phyloP scores from a whole-genome alignment of 805 yeast genomes.

The Metschnikowia bowlesiae region DNA sequence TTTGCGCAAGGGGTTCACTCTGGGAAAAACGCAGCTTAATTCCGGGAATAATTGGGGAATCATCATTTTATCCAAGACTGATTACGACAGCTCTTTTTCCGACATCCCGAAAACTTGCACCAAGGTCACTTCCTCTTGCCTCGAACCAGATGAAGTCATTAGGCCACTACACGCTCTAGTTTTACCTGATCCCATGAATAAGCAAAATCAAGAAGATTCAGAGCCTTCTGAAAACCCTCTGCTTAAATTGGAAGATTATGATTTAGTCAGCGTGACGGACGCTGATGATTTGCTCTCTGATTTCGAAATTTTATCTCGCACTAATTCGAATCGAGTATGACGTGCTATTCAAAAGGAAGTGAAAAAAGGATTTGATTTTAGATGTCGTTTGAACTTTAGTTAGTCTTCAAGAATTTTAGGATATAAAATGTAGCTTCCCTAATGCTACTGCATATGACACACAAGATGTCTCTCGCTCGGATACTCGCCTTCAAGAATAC shows the following conservation, averaged over 20 bases:
- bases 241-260: conserved; percentile 22
- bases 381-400: not conserved
- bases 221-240: not conserved
- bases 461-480: conserved; percentile 1
- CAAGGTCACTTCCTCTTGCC: not conserved
- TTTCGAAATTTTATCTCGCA: conserved; percentile 34
- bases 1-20: conserved; percentile 20
- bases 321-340: conserved; percentile 1
- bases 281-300: conserved; percentile 30
- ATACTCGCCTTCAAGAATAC: not conserved
- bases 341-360: not conserved
- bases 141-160: not conserved
- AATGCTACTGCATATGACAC: not conserved
- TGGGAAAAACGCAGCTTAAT: not conserved
- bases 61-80: not conserved
- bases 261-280: conserved; percentile 30
- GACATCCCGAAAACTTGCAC: not conserved
- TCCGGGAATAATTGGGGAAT: not conserved
- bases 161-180: not conserved
- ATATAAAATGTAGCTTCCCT: not conserved
- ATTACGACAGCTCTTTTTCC: not conserved
- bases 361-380: not conserved
- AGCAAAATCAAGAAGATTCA: no score
- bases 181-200: not conserved
- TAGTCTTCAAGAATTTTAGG: not conserved